Conservation (phyloP, 768 basidiomycete genomes). For the Leccinum broughii region DNA sequence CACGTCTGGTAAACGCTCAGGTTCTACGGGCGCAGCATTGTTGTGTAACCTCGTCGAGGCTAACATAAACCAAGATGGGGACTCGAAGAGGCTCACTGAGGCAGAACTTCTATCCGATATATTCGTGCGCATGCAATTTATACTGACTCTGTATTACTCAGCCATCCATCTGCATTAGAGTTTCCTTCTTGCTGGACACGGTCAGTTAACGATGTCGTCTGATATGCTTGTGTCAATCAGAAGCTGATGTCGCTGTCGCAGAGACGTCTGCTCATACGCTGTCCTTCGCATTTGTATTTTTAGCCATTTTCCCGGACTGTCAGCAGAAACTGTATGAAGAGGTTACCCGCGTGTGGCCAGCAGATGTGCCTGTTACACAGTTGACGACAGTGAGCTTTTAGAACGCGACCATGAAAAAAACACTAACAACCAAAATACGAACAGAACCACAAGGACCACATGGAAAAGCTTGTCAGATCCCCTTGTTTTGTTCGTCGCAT, state of each 20-base stretch:
- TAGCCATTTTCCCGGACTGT: constrained; percentile 51
- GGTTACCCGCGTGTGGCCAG: constrained; percentile 40
- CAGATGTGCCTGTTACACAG: constrained; percentile 29
- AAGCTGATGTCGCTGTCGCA: constrained; percentile 21
- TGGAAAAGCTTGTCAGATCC: constrained; percentile 37
- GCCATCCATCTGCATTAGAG: constrained; percentile 25
- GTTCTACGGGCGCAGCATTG: constrained; percentile 36
- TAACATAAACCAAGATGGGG: constrained; percentile 40
- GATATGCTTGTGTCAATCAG: background rate
- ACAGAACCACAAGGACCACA: constrained; percentile 42
- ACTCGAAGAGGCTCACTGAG: constrained; percentile 38
- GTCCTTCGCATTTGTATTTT: constrained; percentile 41
- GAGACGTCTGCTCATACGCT: constrained; percentile 51
- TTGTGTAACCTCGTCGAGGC: constrained; percentile 48
- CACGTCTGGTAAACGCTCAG: constrained; percentile 26
- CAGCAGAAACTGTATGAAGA: constrained; percentile 50
- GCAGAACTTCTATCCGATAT: constrained; percentile 49
- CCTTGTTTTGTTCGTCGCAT: background rate
- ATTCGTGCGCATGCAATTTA: constrained; percentile 38
- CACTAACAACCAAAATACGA: background rate
- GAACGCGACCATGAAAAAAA: too few species aligned
- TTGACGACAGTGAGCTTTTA: constrained; percentile 30
- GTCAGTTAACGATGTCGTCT: constrained; percentile 24
- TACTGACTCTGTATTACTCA: background rate
- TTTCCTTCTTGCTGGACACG: constrained; percentile 52